These are phyloP conservation scores for Mycena leptocephala DNA, from an alignment of 768 basidiomycete genomes.

Conservation along the genomic window DNA sequence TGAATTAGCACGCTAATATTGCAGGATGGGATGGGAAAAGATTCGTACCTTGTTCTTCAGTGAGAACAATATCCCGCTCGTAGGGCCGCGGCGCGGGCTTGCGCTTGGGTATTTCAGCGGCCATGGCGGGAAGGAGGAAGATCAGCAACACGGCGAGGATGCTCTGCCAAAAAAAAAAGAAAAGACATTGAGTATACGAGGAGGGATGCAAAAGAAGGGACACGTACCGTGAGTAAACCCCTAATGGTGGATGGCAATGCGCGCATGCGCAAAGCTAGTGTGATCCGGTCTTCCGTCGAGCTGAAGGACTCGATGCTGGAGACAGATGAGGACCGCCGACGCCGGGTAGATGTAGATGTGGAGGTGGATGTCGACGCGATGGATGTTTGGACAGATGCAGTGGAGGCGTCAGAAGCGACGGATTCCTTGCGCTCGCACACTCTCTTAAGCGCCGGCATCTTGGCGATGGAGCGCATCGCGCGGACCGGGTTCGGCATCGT, in stretches of 20 bases:
- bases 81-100: not conserved
- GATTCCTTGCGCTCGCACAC: not conserved
- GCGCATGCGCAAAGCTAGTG: not conserved
- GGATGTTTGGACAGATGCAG: no score
- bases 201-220: not conserved
- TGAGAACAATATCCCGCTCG: conserved; percentile 12
- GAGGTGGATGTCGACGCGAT: no score
- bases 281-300: not conserved
- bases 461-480: not conserved
- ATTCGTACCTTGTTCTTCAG: conserved; percentile 1
- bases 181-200: no score
- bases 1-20: not conserved
- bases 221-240: no score
- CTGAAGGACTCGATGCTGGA: no score
- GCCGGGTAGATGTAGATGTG: no score
- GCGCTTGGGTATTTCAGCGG: not conserved
- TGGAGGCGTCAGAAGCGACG: not conserved
- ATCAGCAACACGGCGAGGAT: not conserved
- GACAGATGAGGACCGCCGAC: no score
- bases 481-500: conserved; percentile 12
- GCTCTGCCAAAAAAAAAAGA: no score
- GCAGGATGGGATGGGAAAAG: no score
- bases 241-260: not conserved
- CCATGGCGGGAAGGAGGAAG: conserved; percentile 4
- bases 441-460: no score